phyloP scores from a whole-genome alignment of 2,329 filamentous ascomycete genomes.

The Fusarium sp. region DNA sequence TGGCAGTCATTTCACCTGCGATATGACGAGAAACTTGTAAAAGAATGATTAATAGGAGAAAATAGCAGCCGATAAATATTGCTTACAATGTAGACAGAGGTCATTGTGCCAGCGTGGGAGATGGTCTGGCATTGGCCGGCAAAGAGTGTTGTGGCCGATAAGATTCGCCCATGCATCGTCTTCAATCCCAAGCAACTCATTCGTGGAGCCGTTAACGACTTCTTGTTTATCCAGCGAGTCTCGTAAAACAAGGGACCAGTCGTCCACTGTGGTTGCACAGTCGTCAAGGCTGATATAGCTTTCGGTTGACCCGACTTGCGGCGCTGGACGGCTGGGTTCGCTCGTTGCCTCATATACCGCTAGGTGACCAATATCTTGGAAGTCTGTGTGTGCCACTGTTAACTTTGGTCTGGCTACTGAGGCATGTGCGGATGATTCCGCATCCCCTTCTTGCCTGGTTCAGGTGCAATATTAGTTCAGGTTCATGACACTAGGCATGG shows the following conservation, averaged over 20 bases:
- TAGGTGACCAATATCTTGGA: background rate
- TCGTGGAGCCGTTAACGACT: rapidly evolving
- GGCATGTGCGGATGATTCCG: background rate
- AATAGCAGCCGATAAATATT: no score
- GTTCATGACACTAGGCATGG: background rate
- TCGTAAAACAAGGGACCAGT: background rate
- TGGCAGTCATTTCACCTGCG: slow-evolving; percentile 35
- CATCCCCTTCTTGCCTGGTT: background rate
- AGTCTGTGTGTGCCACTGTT: background rate
- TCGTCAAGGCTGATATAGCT: background rate
- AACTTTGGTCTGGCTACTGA: no score
- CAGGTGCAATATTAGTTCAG: background rate
- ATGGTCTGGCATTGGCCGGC: background rate
- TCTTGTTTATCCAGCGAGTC: background rate
- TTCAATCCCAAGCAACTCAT: background rate
- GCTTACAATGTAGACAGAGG: slow-evolving; percentile 7
- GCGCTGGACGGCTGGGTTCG: background rate
- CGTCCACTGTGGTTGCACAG: background rate
- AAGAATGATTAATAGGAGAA: no score
- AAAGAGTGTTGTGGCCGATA: background rate
- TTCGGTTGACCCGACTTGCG: no score
- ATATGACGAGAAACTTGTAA: slow-evolving; percentile 33
- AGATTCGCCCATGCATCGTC: background rate
- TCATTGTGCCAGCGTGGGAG: slow-evolving; percentile 3
- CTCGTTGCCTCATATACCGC: background rate